Conservation (phyloP, 1,284 basidiomycete genomes). For the Cystobasidium slooffiae region DNA sequence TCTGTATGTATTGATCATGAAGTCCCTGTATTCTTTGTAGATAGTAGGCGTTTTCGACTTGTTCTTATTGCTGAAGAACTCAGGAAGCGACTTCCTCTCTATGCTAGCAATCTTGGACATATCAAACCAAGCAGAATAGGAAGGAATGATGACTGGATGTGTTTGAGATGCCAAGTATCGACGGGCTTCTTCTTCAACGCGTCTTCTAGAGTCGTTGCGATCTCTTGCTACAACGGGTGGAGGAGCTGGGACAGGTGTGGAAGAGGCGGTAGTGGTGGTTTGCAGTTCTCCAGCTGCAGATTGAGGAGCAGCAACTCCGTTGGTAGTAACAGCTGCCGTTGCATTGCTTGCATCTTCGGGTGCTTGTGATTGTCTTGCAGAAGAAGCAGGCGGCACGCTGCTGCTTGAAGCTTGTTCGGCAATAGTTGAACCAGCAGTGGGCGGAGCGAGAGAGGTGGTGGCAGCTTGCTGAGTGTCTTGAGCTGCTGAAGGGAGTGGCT, state of each 20-base stretch:
- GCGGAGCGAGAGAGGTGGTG: conserved; percentile 1
- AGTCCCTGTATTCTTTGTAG: conserved; percentile 99
- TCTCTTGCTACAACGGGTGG: conserved; percentile 67
- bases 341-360: conserved; percentile 4
- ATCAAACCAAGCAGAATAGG: conserved; percentile 97
- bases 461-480: not conserved
- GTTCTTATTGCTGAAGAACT: conserved; percentile 97
- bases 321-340: not conserved
- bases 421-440: not conserved
- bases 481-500: not conserved
- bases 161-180: conserved; percentile 97
- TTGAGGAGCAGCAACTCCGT: not conserved
- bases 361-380: conserved; percentile 27
- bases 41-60: conserved; percentile 93
- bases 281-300: not conserved
- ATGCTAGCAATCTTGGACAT: conserved; percentile 91
- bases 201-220: conserved; percentile 73
- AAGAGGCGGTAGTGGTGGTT: not conserved
- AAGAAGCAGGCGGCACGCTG: conserved; percentile 14
- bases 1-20: conserved; percentile 99
- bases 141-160: conserved; percentile 89
- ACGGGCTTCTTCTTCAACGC: conserved; percentile 81
- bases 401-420: not conserved
- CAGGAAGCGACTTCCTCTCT: conserved; percentile 88
- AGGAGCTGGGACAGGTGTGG: conserved; percentile 44